phyloP scores from a whole-genome alignment of 2,329 filamentous ascomycete species.

The Fusarium verticillioides region DNA sequence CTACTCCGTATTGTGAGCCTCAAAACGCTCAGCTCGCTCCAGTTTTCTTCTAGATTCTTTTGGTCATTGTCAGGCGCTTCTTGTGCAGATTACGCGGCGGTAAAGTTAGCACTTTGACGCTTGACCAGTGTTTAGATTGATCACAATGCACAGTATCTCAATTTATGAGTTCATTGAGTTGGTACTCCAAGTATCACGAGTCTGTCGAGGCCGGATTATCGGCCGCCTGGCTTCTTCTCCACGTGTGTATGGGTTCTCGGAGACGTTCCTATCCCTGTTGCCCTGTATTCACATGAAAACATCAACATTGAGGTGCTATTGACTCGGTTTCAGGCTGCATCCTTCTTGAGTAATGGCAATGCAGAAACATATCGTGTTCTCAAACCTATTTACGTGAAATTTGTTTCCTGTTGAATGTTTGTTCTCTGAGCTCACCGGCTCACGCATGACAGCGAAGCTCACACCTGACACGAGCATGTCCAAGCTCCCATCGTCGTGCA shows the following conservation, averaged over 20 bases:
- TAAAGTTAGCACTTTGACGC: background rate
- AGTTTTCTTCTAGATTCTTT: conserved; percentile 15
- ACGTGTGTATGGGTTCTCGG: background rate
- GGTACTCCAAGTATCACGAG: background rate
- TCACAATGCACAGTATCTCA: background rate
- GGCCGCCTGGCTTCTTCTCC: conserved; percentile 2
- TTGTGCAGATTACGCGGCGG: background rate
- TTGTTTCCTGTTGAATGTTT: conserved; percentile 2
- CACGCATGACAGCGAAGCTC: background rate
- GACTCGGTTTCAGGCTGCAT: conserved; percentile 4
- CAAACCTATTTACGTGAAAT: background rate
- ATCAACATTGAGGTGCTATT: background rate
- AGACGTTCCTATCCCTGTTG: background rate
- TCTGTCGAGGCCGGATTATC: background rate
- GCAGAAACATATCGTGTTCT: background rate
- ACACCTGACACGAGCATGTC: background rate
- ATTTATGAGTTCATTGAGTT: background rate
- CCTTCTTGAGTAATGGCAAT: background rate
- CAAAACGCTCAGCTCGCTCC: conserved; percentile 28
- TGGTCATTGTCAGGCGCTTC: background rate
- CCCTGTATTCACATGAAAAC: background rate
- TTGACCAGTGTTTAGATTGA: background rate
- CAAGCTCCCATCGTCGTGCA: background rate
- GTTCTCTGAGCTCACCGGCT: background rate
- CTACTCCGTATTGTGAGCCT: conserved; percentile 15